Conservation (phyloP, 2,329 filamentous ascomycete species). For the Polychaeton citri region DNA sequence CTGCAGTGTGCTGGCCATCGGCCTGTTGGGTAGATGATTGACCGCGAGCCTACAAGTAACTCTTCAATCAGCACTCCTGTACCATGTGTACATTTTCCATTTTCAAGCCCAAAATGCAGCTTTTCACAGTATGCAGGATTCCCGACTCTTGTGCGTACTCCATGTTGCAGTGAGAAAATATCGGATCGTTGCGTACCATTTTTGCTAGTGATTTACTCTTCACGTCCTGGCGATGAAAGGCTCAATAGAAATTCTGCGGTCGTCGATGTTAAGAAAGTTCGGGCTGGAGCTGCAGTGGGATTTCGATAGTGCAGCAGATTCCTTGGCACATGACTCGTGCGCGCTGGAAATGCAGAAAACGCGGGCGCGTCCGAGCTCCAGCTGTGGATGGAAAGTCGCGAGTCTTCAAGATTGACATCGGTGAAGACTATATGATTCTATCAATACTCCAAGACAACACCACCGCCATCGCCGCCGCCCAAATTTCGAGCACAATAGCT, state of each 20-base stretch:
- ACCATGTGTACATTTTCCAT: neutral
- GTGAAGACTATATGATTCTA: too few species aligned
- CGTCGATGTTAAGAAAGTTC: neutral
- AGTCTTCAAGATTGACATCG: neutral
- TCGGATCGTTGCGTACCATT: constrained; percentile 25
- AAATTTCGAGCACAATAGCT: too few species aligned
- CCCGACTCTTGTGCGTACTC: too few species aligned
- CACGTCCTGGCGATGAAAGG: constrained; percentile 13
- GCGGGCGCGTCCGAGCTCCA: neutral
- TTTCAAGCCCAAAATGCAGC: too few species aligned
- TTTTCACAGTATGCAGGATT: neutral
- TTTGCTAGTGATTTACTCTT: constrained; percentile 25
- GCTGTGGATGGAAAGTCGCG: neutral
- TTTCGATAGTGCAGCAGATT: neutral
- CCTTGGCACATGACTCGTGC: neutral
- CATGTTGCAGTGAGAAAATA: too few species aligned
- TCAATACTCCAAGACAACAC: too few species aligned
- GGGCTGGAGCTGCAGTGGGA: neutral
- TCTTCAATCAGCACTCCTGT: neutral
- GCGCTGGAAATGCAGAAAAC: neutral
- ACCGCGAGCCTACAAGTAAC: constrained; percentile 11
- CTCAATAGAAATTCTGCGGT: constrained; percentile 2
- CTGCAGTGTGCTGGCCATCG: constrained; percentile 12
- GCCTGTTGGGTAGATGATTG: constrained; percentile 18
- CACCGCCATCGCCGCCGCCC: too few species aligned